Evolutionary conservation across 768 basidiomycete genomes (phyloP).

Genomic region (Tulasnella sp.): DNA sequence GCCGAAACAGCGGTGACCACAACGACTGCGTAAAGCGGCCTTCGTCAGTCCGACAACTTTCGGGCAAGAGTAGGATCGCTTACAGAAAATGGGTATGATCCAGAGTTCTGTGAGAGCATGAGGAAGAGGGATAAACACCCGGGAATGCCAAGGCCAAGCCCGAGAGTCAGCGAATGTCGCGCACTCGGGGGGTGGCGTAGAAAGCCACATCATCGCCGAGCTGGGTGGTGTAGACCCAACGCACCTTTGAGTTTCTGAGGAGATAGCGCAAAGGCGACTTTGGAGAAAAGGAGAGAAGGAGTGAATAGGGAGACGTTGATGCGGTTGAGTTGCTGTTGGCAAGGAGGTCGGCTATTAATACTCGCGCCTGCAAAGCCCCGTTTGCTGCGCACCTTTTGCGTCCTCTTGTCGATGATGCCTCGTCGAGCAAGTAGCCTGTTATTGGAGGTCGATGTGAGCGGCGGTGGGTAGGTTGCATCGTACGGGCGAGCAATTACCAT

Average conservation of each 20-base stretch:
- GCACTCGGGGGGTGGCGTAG: not conserved
- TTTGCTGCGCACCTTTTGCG: conserved; percentile 63
- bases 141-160: not conserved
- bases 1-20: conserved; percentile 73
- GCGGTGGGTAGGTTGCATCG: not conserved
- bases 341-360: not conserved
- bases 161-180: not conserved
- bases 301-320: conserved; percentile 89
- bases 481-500: conserved; percentile 37
- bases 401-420: conserved; percentile 83
- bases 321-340: conserved; percentile 64
- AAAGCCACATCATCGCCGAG: conserved; percentile 3
- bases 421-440: conserved; percentile 61
- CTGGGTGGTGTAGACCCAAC: not conserved
- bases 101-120: conserved; percentile 57
- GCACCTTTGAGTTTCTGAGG: conserved; percentile 43
- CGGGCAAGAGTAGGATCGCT: not conserved
- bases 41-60: not conserved
- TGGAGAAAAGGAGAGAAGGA: conserved; percentile 83
- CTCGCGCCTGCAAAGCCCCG: not conserved
- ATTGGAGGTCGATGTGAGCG: not conserved
- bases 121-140: not conserved
- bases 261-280: conserved; percentile 87
- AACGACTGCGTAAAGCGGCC: conserved; percentile 42
- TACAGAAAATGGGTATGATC: conserved; percentile 76